Base-by-base conservation (phyloP, 2,329 filamentous ascomycete genomes). In the Cryphonectria radicalis region DNA sequence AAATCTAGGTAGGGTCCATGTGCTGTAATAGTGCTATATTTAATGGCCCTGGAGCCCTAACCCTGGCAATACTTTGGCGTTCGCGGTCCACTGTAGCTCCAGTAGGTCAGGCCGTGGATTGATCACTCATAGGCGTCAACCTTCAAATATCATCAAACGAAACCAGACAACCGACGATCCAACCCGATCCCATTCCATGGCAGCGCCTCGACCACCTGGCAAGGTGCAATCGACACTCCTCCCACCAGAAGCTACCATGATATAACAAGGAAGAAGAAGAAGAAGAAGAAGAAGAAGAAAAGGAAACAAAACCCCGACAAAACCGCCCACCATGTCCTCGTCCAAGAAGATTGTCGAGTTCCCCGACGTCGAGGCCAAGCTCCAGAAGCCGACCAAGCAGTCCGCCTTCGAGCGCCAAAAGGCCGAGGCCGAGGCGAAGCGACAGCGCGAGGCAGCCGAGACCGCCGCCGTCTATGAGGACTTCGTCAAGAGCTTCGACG, bases 341-440 rank as follows among this genome's bases (percentile, higher is more conserved):
- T 82, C 81, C 73, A 85, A 85, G 75, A 83, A 84, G 74, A 78
- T 85, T 67, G 77, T 82, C 77, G 83, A 85, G 72, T 95, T 95
- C 77, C 91, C 93, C 19, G 89, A 94, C 77, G 86, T 93, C 72
- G 89, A 91, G 70, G 88, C 90, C 67, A 97, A 97, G 81, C 89
- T 96, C 66, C 89, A 92, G 70, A 93, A 93, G 65, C 90, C 93
- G 0, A 87, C 91, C 73, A 96, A 95, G 81, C 93, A 96, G 79
- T 97, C 94, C 28, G 87, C 92, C 37, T 97, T 97, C 79, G 95
- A 97, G 82, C 91, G 91, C 76, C 93, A 97, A 80, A 94, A 93
- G 80, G 93, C 93, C 72, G 94, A 97, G 79, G 93, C 93, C 70
- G 94, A 97, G 84, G 94, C 93, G 35, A 97, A 97, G 83, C 91